A percentile compares a stretch with the other conserved stretches of the same genome.
Evolutionary conservation across 805 yeast genomes (phyloP).

Genomic region (Clavispora asparagi): DNA sequence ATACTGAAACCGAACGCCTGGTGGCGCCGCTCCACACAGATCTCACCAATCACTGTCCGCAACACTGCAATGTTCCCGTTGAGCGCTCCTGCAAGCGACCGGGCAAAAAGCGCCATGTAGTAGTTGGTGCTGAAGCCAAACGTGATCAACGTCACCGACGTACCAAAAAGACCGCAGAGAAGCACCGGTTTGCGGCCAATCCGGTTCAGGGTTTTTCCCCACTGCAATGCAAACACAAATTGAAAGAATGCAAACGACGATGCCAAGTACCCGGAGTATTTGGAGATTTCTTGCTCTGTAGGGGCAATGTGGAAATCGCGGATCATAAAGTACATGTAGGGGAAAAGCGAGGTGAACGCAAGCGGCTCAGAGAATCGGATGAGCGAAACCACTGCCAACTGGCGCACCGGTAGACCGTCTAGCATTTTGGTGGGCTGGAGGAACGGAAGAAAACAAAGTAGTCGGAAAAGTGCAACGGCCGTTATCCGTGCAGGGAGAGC

Average conservation of each 20-base stretch:
- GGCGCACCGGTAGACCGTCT: slow-evolving; percentile 51
- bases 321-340: slow-evolving; percentile 61
- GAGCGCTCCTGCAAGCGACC: slow-evolving; percentile 50
- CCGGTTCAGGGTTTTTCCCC: slow-evolving; percentile 54
- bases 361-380: slow-evolving; percentile 59
- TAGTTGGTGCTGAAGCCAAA: slow-evolving; percentile 53
- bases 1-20: slow-evolving; percentile 61
- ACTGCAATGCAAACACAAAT: slow-evolving; percentile 50
- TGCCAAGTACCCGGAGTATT: slow-evolving; percentile 57
- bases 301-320: slow-evolving; percentile 47
- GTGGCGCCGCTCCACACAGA: slow-evolving; percentile 50
- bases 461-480: too few relatives aligned
- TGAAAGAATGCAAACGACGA: slow-evolving; percentile 59
- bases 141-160: slow-evolving; percentile 40
- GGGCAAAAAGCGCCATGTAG: slow-evolving; percentile 48
- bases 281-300: slow-evolving; percentile 48
- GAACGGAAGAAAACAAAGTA: too few relatives aligned
- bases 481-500: too few relatives aligned
- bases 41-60: slow-evolving; percentile 57
- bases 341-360: slow-evolving; percentile 59
- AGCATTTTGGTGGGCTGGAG: background rate
- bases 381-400: slow-evolving; percentile 32
- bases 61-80: slow-evolving; percentile 66
- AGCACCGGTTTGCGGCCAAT: slow-evolving; percentile 55
- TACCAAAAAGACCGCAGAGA: slow-evolving; percentile 48